Base-by-base conservation (phyloP, 2,329 filamentous ascomycete genomes). In the Escovopsis sp. region DNA sequence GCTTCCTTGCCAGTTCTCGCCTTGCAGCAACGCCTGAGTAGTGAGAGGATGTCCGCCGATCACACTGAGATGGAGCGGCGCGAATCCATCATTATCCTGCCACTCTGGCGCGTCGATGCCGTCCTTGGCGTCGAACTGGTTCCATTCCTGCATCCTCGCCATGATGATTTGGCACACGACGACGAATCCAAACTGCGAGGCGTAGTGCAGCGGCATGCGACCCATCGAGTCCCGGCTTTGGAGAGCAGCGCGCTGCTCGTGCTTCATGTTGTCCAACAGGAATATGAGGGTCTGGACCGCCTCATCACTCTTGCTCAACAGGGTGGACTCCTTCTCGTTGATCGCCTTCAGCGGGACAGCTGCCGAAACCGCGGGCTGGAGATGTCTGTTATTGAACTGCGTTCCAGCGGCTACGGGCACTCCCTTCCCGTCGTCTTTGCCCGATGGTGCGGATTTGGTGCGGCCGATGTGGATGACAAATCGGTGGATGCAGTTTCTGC, bases 11-110 rank as follows among this genome's bases (percentile, higher is more conserved):
- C 81, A 86, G 47, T 81, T 80, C 55, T 94, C 87, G 2, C 84
- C 81, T 43, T 83, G 76, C 1, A 98, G 69, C 4, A 98, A 71
- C 13, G 79, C 75, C 50, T 83, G 76, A 0, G 88, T 95, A 0
- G 89, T 94, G 40, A 88, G 65, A 3, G 84, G 79, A 58, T 98
- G 91, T 1, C 89, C 89, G 35, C 85, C 87, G 38, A 94, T 84
- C 24, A 96, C 89, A 52, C 84, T 86, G 36, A 98, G 73, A 64
- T 98, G 89, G 35, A 98, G 67, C 1, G 91, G 91, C 9, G 88
- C 85, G 59, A 82, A 86, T 14, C 91, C 89, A 53, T 96, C 91
- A 15, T 78, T 74, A 56, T 98, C 91, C 61, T 95, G 89, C 89
- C 89, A 96, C 46, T 79, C 71, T 1, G 76, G 71, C 0, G 84